These are phyloP conservation scores for Cercospora nicotianae DNA, from an alignment of 2,329 filamentous ascomycete genomes.

Conservation along the genomic window DNA sequence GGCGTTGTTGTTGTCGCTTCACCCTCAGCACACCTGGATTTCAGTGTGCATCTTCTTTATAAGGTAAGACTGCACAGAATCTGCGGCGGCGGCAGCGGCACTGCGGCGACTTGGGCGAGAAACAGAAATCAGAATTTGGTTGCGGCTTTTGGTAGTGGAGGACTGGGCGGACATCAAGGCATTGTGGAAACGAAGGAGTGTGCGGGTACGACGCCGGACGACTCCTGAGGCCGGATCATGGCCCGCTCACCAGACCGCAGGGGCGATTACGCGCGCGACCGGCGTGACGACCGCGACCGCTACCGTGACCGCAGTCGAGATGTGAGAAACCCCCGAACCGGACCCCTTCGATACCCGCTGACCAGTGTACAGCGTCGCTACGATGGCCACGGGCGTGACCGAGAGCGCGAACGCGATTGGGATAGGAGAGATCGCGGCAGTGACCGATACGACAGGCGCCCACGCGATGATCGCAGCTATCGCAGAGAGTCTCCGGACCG, in stretches of 20 bases:
- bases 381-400: constrained; percentile 15
- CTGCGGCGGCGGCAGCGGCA: neutral
- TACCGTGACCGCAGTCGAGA: constrained; percentile 29
- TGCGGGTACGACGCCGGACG: constrained; percentile 15
- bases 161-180: neutral
- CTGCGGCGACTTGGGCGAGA: neutral
- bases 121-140: neutral
- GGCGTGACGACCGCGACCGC: constrained; percentile 24
- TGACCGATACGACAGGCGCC: constrained; percentile 22
- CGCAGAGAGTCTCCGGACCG: constrained; percentile 18
- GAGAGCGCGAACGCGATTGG: constrained; percentile 26
- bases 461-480: constrained; percentile 28
- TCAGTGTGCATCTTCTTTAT: neutral
- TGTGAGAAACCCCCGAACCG: neutral
- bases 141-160: neutral
- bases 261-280: constrained; percentile 25
- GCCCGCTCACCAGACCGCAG: constrained; percentile 32
- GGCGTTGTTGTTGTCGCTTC: neutral
- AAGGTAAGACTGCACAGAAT: constrained; percentile 8
- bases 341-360: constrained; percentile 7
- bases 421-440: constrained; percentile 25
- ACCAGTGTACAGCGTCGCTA: constrained; percentile 16
- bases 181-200: neutral
- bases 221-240: constrained; percentile 23
- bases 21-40: neutral